A percentile compares a stretch with the other conserved stretches of the same genome.
phyloP scores from a whole-genome alignment of 805 yeast genomes.

The Diddensiella caesifluorescens region DNA sequence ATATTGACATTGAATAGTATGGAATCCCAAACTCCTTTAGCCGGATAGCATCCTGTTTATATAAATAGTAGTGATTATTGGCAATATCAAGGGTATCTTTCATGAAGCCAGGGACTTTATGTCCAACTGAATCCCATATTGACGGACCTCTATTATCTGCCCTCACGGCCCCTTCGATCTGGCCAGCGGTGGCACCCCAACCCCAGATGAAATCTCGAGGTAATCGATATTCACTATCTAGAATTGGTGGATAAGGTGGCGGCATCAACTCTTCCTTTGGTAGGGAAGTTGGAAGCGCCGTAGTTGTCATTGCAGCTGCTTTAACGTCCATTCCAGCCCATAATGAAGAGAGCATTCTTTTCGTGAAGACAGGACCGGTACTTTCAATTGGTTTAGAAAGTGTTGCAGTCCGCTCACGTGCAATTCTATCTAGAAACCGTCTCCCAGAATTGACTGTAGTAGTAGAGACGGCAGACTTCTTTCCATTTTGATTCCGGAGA shows the following conservation, averaged over 20 bases:
- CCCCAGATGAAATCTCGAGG: conserved; percentile 27
- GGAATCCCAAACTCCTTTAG: conserved; percentile 34
- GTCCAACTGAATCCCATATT: conserved; percentile 28
- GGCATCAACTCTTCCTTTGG: conserved; percentile 12
- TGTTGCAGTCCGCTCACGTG: no score
- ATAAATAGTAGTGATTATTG: conserved; percentile 33
- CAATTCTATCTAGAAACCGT: no score
- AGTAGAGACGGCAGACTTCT: no score
- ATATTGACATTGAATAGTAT: conserved; percentile 33
- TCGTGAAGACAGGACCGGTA: neutral
- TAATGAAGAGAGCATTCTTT: conserved; percentile 5
- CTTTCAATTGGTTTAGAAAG: neutral
- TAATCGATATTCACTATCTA: conserved; percentile 4
- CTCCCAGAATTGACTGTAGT: no score
- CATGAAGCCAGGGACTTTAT: conserved; percentile 19
- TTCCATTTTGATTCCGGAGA: no score
- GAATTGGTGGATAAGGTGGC: conserved; percentile 17
- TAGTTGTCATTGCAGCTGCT: conserved; percentile 9
- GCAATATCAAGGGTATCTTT: conserved; percentile 27
- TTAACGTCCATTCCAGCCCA: conserved; percentile 18
- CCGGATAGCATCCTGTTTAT: conserved; percentile 34
- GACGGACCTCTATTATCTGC: conserved; percentile 35
- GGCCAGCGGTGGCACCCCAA: conserved; percentile 35
- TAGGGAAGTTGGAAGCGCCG: conserved; percentile 11
- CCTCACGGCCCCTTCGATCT: conserved; percentile 36